Conservation (phyloP, 2,329 filamentous ascomycete genomes). For the Exserohilum turcica region DNA sequence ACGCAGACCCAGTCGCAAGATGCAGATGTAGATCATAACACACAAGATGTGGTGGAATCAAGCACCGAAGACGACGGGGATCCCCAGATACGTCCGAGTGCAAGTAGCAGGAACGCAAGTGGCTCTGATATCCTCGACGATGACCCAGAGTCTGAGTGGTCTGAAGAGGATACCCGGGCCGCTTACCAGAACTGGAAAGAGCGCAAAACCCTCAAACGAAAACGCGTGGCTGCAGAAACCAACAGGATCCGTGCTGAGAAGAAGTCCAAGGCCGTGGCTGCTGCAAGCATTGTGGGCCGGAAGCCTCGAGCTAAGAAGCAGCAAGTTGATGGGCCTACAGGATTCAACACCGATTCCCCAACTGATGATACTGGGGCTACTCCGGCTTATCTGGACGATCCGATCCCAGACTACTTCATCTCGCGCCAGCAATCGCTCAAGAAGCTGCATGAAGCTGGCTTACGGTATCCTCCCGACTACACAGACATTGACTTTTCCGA, state of each 20-base stretch:
- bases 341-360: constrained; percentile 29
- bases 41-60: constrained; percentile 1
- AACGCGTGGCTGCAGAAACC: constrained; percentile 56
- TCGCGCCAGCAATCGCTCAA: constrained; percentile 71
- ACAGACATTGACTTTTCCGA: constrained; percentile 77
- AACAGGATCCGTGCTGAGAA: constrained; percentile 55
- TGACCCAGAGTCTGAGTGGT: constrained; percentile 41
- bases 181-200: constrained; percentile 70
- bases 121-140: constrained; percentile 18
- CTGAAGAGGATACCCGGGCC: constrained; percentile 61
- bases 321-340: constrained; percentile 8
- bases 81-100: background rate
- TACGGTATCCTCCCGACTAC: constrained; percentile 79
- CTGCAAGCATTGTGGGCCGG: constrained; percentile 51
- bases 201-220: constrained; percentile 60
- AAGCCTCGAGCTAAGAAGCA: constrained; percentile 33
- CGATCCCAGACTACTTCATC: constrained; percentile 54
- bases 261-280: constrained; percentile 52
- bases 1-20: constrained; percentile 32
- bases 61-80: constrained; percentile 18
- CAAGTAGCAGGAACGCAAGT: background rate
- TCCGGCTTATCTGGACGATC: constrained; percentile 63
- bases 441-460: constrained; percentile 67
- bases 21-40: background rate
- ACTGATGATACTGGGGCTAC: constrained; percentile 55